Evolutionary conservation across 495 filamentous ascomycete genomes (phyloP), one percentile per base, ranked within the genome.

Genomic region (Elasticomyces elasticus): DNA sequence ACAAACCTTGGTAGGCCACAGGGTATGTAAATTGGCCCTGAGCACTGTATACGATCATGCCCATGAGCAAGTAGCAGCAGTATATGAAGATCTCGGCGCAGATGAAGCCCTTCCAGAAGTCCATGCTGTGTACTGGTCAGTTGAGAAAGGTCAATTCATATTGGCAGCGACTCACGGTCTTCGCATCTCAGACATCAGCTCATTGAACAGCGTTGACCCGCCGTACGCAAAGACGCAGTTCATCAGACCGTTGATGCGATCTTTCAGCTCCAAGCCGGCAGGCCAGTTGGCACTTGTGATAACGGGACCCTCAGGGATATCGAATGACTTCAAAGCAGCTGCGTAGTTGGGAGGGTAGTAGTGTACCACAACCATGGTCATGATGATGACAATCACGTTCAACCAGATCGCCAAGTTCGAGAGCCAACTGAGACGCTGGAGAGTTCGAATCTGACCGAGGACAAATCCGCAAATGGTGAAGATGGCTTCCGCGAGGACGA

Each of bases 401-500:
- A 83, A 49, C 73, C 74, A 82, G 31, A 83, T 72, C 5, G 78
- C 74, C 17, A 74, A 60, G 49, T 80, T 79, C 1, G 79, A 78
- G 24, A 83, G 60, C 74, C 76, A 80, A 2, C 76, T 74, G 49
- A 79, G 78, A 19, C 70, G 62, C 46, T 72, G 68, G 13, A 84
- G 69, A 0, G 77, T 81, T 10, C 68, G 68, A 45, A 71, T 75
- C 56, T 75, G 73, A 4, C 76, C 76, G 37, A 76, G 58, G n/a
- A 73, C n/a, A 13, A 78, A 71, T 43, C 77, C 72, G 27, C 65
- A 64, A 24, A 68, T 58, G 55, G 70, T 67, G 60, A 74, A 73
- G 30, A 51, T 49, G 45, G 22, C 24, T 19, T 49, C 25, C 17
- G 25, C 23, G 33, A 49, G 3, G 23, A 49, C 45, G 45, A 49